phyloP scores from a whole-genome alignment of 2,329 filamentous ascomycete species.

The Elsinoe arachidis region DNA sequence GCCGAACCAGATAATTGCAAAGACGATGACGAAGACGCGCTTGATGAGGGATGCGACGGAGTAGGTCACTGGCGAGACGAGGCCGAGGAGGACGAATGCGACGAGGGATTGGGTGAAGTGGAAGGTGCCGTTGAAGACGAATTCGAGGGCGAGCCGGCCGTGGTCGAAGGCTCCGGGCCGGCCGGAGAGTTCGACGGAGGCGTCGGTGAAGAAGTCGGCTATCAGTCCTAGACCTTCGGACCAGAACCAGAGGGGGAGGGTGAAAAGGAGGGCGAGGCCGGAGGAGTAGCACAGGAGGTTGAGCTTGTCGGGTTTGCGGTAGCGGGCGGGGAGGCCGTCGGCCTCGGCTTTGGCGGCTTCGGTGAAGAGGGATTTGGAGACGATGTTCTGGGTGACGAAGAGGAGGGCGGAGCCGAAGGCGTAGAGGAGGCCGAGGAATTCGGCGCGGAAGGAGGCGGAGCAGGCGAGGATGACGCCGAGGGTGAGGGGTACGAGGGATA shows the following conservation, averaged over 20 bases:
- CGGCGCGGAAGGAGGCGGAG: constrained; percentile 66
- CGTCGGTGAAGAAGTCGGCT: constrained; percentile 69
- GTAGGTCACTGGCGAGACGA: constrained; percentile 94
- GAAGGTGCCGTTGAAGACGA: constrained; percentile 92
- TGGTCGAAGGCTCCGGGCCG: constrained; percentile 65
- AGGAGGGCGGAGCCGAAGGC: constrained; percentile 85
- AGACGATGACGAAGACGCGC: constrained; percentile 90
- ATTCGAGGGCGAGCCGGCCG: constrained; percentile 62
- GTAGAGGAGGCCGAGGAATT: constrained; percentile 81
- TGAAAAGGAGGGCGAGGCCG: constrained; percentile 80
- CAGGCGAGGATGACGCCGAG: constrained; percentile 93
- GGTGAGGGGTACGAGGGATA: constrained; percentile 69
- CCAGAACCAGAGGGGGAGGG: constrained; percentile 86
- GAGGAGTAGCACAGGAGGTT: constrained; percentile 97
- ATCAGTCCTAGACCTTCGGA: constrained; percentile 74
- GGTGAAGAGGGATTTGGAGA: constrained; percentile 96
- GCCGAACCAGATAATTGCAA: constrained; percentile 93
- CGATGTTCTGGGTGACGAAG: constrained; percentile 97
- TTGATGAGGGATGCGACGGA: constrained; percentile 94
- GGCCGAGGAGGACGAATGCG: constrained; percentile 82
- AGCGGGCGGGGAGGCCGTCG: constrained; percentile 54
- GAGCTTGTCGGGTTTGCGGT: constrained; percentile 86
- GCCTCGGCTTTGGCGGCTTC: constrained; percentile 79
- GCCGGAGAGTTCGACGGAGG: constrained; percentile 66
- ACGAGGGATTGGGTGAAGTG: constrained; percentile 96